These are phyloP conservation scores for Thuja plicata DNA, from an alignment of 83 land plant species.

Conservation along the genomic window DNA sequence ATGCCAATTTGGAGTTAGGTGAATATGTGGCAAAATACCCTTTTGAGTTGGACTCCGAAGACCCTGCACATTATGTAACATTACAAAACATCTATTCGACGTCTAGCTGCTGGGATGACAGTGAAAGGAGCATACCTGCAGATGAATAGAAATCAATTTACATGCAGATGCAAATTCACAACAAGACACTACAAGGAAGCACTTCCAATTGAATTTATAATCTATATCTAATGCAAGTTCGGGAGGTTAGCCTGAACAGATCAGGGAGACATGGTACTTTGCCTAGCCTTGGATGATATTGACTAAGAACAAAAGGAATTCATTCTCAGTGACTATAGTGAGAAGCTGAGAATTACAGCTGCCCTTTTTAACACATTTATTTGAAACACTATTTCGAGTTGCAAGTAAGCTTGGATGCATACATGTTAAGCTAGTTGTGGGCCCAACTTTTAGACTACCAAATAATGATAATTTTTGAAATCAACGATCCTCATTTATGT, in stretches of 20 bases:
- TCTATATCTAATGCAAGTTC: background rate
- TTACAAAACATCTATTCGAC: constrained; percentile 14
- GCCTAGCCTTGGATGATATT: background rate
- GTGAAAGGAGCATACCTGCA: background rate
- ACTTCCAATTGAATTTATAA: too few relatives aligned
- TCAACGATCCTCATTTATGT: too few relatives aligned
- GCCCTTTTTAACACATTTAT: constrained; percentile 1
- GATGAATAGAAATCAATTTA: background rate
- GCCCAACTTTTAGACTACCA: too few relatives aligned
- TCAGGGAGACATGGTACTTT: background rate
- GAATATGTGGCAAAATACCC: constrained; percentile 43
- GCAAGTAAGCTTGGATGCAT: background rate
- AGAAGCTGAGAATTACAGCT: background rate
- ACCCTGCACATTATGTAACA: constrained; percentile 18
- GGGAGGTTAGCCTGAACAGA: background rate
- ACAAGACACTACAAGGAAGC: too few relatives aligned
- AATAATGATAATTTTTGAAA: too few relatives aligned
- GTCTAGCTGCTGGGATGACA: background rate
- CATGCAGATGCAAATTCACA: too few relatives aligned
- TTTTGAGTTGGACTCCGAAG: constrained; percentile 37
- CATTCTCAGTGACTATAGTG: background rate
- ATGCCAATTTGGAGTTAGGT: constrained; percentile 48
- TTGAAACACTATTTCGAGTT: background rate
- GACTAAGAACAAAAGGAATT: background rate
- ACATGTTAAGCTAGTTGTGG: too few relatives aligned